Base-by-base conservation (phyloP, 352 stramenopile species). In the Phytophthora cajani region DNA sequence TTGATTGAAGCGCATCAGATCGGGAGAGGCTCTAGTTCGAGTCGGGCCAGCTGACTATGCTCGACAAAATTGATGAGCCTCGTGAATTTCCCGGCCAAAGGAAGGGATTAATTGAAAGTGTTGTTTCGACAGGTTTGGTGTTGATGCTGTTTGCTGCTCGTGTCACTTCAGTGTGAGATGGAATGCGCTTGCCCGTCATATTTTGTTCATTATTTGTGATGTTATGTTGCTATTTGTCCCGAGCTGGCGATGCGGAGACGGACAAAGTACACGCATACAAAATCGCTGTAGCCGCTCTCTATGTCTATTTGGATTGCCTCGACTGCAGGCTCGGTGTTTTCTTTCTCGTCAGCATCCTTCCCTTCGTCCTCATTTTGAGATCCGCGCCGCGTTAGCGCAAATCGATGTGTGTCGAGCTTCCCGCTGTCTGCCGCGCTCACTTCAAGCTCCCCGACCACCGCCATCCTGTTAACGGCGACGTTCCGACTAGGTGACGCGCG, bases 231-330 rank as follows among this genome's bases (percentile, higher is more conserved):
- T 71, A 62, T 71, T 11, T 75, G 50, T 64, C 56, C 60, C 11
- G 57, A 55, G 40, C n/a, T 79, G n/a, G 30, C 65, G 33, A 73
- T 63, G 30, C 60, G 78, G 36, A 84, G 71, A 55, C 79, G 74
- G 27, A 93, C 77, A 32, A 81, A 87, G 67, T 91, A 90, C 23
- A 93, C 78, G 30, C 86, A 74, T 33, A 84, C 83, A 78, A 93
- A 93, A 62, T 91, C 85, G 65, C 69, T 82, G 54, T 81, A 83
- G 58, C 83, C 80, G 62, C 81, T 89, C 59, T 90, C 79, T 74
- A 93, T 85, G 49, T 77, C 77, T 77, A 93, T 73, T 68, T 93
- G 81, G 58, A 93, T 78, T 23, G 82, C 75, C 58, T 93, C 85
- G 14, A 78, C 64, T 63, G 56, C 19, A 5, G 62, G 25, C 52